Percentiles rank a stretch among this genome's conserved stretches.
These are phyloP conservation scores for Euphorbia schlechtendalii DNA, from an alignment of 441 rosid species.

Conservation along the genomic window DNA sequence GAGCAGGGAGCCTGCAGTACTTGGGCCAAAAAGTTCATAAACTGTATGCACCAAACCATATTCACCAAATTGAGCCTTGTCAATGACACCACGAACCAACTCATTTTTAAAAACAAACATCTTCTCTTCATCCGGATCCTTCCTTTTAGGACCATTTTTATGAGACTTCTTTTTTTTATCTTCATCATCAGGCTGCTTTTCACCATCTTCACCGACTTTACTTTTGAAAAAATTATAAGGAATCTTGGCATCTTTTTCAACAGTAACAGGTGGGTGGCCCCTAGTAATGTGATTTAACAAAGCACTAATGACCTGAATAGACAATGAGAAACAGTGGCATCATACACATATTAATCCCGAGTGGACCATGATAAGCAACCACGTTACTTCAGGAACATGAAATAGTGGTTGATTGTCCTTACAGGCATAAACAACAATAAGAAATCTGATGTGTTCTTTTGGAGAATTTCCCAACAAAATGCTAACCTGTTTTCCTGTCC, in stretches of 20 bases:
- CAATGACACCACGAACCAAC: conserved; percentile 88
- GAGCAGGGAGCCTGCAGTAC: conserved; percentile 81
- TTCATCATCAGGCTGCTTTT: conserved; percentile 18
- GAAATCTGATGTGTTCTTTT: neutral
- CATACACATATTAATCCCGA: neutral
- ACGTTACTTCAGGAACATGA: neutral
- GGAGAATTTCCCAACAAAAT: conserved; percentile 1
- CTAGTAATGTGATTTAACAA: conserved; percentile 74
- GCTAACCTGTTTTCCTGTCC: conserved; percentile 99
- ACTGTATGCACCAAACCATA: conserved; percentile 96
- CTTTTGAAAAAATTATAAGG: conserved; percentile 70
- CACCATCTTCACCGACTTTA: conserved; percentile 30
- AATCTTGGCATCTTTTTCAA: conserved; percentile 74
- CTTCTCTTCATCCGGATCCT: conserved; percentile 59
- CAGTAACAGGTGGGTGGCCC: conserved; percentile 76
- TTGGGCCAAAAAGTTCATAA: conserved; percentile 91
- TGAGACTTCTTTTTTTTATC: conserved; percentile 14
- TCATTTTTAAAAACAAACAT: conserved; percentile 61
- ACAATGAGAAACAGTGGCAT: conserved; percentile 6
- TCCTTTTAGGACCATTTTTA: conserved; percentile 18
- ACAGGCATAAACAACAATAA: too few species aligned
- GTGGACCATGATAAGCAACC: neutral
- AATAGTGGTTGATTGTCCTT: neutral
- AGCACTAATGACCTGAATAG: conserved; percentile 72
- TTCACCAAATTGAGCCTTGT: conserved; percentile 98